phyloP scores from a whole-genome alignment of 2,329 filamentous ascomycete genomes.

The Penicillium sp. region DNA sequence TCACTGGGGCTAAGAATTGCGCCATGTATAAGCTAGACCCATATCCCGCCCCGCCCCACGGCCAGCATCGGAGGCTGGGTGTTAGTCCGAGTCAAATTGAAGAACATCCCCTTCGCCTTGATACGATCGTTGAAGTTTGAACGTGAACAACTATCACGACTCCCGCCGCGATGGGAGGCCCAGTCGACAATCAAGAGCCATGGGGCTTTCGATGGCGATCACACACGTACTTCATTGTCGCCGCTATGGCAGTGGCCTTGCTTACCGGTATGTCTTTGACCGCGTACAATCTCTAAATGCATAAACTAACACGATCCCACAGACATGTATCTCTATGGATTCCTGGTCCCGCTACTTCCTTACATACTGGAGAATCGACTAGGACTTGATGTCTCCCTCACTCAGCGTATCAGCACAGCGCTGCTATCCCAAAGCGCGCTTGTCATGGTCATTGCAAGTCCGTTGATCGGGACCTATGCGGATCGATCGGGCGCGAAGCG shows the following conservation, averaged over 20 bases:
- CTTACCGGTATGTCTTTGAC: slow-evolving; percentile 18
- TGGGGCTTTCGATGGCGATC: slow-evolving; percentile 26
- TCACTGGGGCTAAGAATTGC: neutral
- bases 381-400: slow-evolving; percentile 20
- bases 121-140: neutral
- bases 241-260: slow-evolving; percentile 24
- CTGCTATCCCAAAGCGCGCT: slow-evolving; percentile 28
- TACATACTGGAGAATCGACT: slow-evolving; percentile 30
- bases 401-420: slow-evolving; percentile 26
- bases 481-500: slow-evolving; percentile 21
- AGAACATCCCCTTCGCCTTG: neutral
- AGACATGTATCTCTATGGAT: slow-evolving; percentile 32
- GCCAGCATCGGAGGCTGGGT: neutral
- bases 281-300: neutral
- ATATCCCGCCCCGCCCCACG: neutral
- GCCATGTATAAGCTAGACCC: neutral
- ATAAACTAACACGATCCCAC: neutral
- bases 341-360: slow-evolving; percentile 33
- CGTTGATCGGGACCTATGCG: slow-evolving; percentile 25
- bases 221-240: slow-evolving; percentile 22
- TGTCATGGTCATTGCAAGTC: slow-evolving; percentile 22
- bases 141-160: neutral
- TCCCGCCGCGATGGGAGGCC: neutral
- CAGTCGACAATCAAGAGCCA: neutral
- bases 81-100: neutral